phyloP scores from a whole-genome alignment of 1,284 basidiomycete species.

The Papiliotrema flavescens region DNA sequence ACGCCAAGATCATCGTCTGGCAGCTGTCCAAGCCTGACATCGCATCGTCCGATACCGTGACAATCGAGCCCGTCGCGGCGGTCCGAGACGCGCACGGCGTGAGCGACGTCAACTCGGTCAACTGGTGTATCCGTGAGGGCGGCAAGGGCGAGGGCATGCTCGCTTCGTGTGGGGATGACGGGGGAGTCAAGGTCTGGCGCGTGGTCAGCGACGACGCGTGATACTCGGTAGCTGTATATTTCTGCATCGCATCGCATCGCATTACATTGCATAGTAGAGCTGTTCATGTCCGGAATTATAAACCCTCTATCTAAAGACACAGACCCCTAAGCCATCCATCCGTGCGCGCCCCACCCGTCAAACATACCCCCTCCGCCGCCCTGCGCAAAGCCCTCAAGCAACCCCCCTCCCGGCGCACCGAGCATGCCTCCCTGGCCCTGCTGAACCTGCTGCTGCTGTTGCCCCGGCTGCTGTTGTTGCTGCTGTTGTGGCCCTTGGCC shows the following conservation, averaged over 20 bases:
- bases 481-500: not conserved
- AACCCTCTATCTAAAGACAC: not conserved
- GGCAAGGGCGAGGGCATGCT: conserved; percentile 46
- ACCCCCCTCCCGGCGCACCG: not conserved
- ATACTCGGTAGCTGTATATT: too few species aligned
- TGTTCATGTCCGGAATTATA: not conserved
- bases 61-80: conserved; percentile 28
- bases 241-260: too few species aligned
- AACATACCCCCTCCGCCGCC: not conserved
- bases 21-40: conserved; percentile 39
- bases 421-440: not conserved
- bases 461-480: not conserved
- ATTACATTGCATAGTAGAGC: too few species aligned
- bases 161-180: conserved; percentile 57
- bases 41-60: conserved; percentile 1
- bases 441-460: not conserved
- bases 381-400: not conserved
- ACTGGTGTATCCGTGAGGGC: conserved; percentile 50
- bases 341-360: conserved; percentile 10
- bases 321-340: conserved; percentile 12
- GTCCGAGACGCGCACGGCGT: conserved; percentile 49
- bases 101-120: conserved; percentile 55
- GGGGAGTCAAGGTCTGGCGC: conserved; percentile 55
- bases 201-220: conserved; percentile 15
- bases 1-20: conserved; percentile 56